These are phyloP conservation scores for Rhizophora apiculata DNA, from an alignment of 345 rosid genomes.

Conservation along the genomic window DNA sequence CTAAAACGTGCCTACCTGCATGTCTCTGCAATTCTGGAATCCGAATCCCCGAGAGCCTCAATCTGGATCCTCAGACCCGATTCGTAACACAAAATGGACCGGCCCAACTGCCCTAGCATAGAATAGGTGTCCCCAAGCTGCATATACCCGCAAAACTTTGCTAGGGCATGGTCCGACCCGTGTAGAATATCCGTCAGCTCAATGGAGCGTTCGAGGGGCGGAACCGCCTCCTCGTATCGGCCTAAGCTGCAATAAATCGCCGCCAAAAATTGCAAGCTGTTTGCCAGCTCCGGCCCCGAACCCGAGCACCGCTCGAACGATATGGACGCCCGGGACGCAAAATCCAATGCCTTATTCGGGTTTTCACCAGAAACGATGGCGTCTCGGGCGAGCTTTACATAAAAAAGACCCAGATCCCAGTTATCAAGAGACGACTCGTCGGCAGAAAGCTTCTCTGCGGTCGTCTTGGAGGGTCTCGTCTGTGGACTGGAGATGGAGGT, in stretches of 20 bases:
- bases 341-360: slow-evolving; percentile 33
- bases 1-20: slow-evolving; percentile 27
- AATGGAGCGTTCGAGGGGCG: slow-evolving; percentile 43
- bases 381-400: slow-evolving; percentile 37
- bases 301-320: slow-evolving; percentile 36
- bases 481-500: slow-evolving; percentile 22
- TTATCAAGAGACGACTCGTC: slow-evolving; percentile 26
- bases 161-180: slow-evolving; percentile 41
- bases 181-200: slow-evolving; percentile 17
- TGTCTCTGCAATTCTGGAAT: slow-evolving; percentile 43
- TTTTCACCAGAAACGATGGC: slow-evolving; percentile 25
- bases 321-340: slow-evolving; percentile 39
- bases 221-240: slow-evolving; percentile 42
- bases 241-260: slow-evolving; percentile 43
- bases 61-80: slow-evolving; percentile 45
- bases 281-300: slow-evolving; percentile 34
- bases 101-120: slow-evolving; percentile 41
- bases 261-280: slow-evolving; percentile 46
- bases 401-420: slow-evolving; percentile 37
- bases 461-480: slow-evolving; percentile 15
- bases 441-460: slow-evolving; percentile 17
- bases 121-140: slow-evolving; percentile 55
- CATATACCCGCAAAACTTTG: slow-evolving; percentile 50
- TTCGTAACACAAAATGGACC: slow-evolving; percentile 41
- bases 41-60: slow-evolving; percentile 40